Evolutionary conservation across 148 eudicot species (phyloP).

Genomic region (Camellia japonica): DNA sequence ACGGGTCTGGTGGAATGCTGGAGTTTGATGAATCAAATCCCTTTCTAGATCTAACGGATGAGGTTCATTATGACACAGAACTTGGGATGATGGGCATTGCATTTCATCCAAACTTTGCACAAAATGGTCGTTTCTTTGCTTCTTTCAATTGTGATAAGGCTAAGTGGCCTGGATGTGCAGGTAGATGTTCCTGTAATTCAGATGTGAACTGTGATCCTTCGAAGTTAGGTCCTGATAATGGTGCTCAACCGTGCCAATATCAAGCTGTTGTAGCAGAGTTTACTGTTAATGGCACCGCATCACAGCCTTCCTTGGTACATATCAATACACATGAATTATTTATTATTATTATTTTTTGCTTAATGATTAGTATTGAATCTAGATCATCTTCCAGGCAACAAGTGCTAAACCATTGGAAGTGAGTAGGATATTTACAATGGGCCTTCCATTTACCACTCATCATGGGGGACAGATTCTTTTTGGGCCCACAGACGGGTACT

Average conservation of each 20-base stretch:
- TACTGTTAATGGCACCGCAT: conserved; percentile 50
- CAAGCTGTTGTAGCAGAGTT: conserved; percentile 72
- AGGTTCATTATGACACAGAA: conserved; percentile 61
- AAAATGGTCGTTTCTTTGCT: conserved; percentile 79
- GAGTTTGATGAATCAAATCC: conserved; percentile 66
- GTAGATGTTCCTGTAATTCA: conserved; percentile 84
- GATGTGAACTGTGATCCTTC: conserved; percentile 85
- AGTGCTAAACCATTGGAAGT: conserved; percentile 69
- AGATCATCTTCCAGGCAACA: conserved; percentile 40
- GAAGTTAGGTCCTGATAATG: conserved; percentile 49
- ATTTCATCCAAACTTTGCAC: conserved; percentile 64
- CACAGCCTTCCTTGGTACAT: conserved; percentile 54
- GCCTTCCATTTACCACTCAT: conserved; percentile 76
- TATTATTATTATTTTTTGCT: neutral
- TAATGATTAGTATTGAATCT: neutral
- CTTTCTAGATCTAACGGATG: conserved; percentile 70
- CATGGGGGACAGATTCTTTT: conserved; percentile 88
- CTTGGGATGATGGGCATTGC: conserved; percentile 81
- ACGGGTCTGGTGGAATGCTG: conserved; percentile 51
- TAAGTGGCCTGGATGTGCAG: conserved; percentile 62
- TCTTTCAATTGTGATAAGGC: conserved; percentile 86
- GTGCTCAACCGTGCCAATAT: conserved; percentile 76
- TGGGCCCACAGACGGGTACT: conserved; percentile 76
- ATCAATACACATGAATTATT: neutral
- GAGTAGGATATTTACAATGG: conserved; percentile 86